Base-by-base conservation (phyloP, 2,329 filamentous ascomycete genomes). In the Microdochium bolleyi region DNA sequence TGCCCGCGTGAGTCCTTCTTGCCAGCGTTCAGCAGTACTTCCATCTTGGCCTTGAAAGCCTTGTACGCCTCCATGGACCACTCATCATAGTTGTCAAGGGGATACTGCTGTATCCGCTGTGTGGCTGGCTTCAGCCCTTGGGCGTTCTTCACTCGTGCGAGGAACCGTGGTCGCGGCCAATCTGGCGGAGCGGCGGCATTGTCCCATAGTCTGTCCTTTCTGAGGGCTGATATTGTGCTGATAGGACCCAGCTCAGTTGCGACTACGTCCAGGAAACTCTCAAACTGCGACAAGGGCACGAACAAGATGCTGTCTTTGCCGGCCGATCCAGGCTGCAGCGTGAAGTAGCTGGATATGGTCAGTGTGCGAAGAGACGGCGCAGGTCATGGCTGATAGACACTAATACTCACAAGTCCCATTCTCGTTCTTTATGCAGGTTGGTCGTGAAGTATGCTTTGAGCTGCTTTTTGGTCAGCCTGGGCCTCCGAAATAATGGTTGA, bases 321-420 rank as follows among this genome's bases (percentile, higher is more conserved):
- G 8, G 71, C 58, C 2, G 71, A 65, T 16, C 62, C 57, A 0
- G 80, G 78, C 49, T 80, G 72, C 62, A 83, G 75, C 34, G 90
- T 62, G 64, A 88, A 91, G 67, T 85, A 90, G 52, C 86, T 89
- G 49, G 8, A 16, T 19, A 13, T 24, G 25, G 51, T 61, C 48
- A 61, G 57, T 55, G 24, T 52, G 51, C n/a, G n/a, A n/a, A 41
- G 19, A 14, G 27, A 27, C 48, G 11, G 32, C 3, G 32, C n/a
- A 27, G 14, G 16, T 16, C 24, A 30, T n/a, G 22, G 46, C 1
- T 25, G 30, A 49, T 8, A 21, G 2, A n/a, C 16, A 24, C 2
- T n/a, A 41, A n/a, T 4, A 76, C 85, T 76, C 74, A 94, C 88
- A 95, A 71, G 56, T 92, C 84, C 91, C 91, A 96, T 11, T 72